phyloP scores from a whole-genome alignment of 495 filamentous ascomycete species.

The Monascus purpureus region DNA sequence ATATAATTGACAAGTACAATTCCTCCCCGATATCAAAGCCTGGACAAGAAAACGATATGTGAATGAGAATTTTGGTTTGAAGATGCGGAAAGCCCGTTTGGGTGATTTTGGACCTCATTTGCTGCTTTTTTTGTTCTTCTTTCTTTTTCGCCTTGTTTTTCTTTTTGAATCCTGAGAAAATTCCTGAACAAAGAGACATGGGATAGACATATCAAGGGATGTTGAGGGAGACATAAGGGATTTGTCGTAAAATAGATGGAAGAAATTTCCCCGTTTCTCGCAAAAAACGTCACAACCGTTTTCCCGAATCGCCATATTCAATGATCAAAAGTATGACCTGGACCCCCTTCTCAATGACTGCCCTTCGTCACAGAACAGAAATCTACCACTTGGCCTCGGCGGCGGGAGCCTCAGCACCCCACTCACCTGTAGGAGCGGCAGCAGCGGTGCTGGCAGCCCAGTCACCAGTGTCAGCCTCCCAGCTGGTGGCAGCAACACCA shows the following conservation, averaged over 20 bases:
- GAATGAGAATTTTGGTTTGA: constrained; percentile 10
- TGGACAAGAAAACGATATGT: constrained; percentile 8
- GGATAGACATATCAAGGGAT: constrained; percentile 35
- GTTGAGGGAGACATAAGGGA: constrained; percentile 12
- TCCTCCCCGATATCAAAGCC: constrained; percentile 24
- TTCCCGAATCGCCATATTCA: constrained; percentile 16
- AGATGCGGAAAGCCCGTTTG: constrained; percentile 3
- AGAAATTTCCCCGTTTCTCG: constrained; percentile 3
- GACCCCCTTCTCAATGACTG: constrained; percentile 18
- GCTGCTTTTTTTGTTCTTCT: constrained; percentile 29
- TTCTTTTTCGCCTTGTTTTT: constrained; percentile 25
- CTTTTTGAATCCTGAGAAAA: constrained; percentile 19
- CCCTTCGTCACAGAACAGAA: constrained; percentile 13
- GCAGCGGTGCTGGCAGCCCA: constrained; percentile 52
- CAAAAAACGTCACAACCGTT: constrained; percentile 10
- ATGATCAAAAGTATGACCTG: constrained; percentile 12
- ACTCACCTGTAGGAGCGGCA: constrained; percentile 43
- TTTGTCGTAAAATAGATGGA: constrained; percentile 6
- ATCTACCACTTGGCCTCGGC: constrained; percentile 55
- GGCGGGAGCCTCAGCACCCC: constrained; percentile 49
- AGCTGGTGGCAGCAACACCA: constrained; percentile 49
- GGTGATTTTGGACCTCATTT: constrained; percentile 1
- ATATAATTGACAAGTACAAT: constrained; percentile 35
- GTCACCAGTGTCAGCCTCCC: constrained; percentile 68
- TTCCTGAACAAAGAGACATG: constrained; percentile 22